Conservation (phyloP, 257 asterid species). For the Solanum arcanum region DNA sequence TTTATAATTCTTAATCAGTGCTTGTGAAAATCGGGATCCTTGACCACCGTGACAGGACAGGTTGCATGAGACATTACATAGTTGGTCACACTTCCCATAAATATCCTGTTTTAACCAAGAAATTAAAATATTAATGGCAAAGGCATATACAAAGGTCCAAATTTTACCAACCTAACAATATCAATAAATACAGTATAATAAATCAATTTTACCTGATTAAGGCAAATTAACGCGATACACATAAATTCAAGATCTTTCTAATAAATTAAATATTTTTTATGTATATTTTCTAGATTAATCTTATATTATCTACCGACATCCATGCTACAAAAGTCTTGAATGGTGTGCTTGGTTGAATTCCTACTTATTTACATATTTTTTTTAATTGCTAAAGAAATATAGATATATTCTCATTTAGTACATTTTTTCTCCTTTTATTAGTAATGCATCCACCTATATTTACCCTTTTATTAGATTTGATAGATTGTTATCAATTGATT, state of each 20-base stretch:
- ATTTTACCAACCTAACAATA: background rate
- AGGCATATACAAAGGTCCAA: background rate
- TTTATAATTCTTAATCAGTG: background rate
- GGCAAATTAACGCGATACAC: accelerated
- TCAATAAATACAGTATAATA: background rate
- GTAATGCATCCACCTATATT: too few relatives aligned
- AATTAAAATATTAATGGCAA: background rate
- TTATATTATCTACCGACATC: background rate
- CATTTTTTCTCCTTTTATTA: too few relatives aligned
- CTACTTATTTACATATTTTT: background rate
- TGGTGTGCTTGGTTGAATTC: background rate
- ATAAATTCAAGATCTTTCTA: accelerated
- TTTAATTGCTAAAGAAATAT: background rate
- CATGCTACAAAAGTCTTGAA: background rate
- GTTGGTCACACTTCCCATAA: slow-evolving; percentile 68
- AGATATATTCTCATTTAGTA: background rate
- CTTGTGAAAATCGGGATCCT: slow-evolving; percentile 54
- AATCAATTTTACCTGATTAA: accelerated
- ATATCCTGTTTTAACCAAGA: slow-evolving; percentile 34
- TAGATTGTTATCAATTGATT: background rate
- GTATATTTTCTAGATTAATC: background rate
- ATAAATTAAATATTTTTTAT: accelerated
- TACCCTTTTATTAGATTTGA: too few relatives aligned
- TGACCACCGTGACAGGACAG: slow-evolving; percentile 69
- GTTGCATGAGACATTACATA: slow-evolving; percentile 43